A percentile compares a stretch with the other conserved stretches of the same genome.
These are phyloP conservation scores for Eragrostis tef DNA, from an alignment of 202 grass and related monocot species.

Conservation along the genomic window DNA sequence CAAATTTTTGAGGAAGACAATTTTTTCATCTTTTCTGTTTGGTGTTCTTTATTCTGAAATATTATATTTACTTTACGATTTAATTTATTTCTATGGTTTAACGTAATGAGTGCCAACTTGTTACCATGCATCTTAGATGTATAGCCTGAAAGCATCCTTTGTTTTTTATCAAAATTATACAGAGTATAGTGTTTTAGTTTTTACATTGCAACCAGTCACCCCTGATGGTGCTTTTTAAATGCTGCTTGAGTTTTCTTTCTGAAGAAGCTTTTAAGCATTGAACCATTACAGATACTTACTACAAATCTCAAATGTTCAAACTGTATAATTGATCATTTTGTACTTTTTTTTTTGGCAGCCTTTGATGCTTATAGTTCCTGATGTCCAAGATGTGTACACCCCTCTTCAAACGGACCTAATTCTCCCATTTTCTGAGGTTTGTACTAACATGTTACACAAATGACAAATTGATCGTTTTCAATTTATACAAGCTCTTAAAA, in stretches of 20 bases:
- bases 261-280: conserved; percentile 1
- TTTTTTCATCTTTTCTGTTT: neutral
- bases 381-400: conserved; percentile 83
- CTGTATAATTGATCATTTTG: conserved; percentile 25
- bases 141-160: neutral
- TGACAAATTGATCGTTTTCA: conserved; percentile 5
- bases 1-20: neutral
- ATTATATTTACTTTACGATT: neutral
- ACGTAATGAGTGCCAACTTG: neutral
- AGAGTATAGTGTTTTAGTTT: neutral
- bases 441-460: conserved; percentile 16
- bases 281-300: neutral
- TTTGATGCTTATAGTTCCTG: conserved; percentile 89
- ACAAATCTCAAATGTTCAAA: neutral
- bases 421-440: conserved; percentile 75
- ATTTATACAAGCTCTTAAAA: conserved; percentile 9
- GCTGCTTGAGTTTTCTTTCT: conserved; percentile 18
- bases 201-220: neutral
- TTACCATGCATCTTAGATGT: neutral
- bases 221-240: neutral
- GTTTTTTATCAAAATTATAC: neutral
- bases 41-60: neutral
- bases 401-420: conserved; percentile 77
- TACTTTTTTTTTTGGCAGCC: conserved; percentile 68
- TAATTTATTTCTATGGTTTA: conserved; percentile 6